phyloP scores from a whole-genome alignment of 352 stramenopile genomes.

The Pythium myriotylum region DNA sequence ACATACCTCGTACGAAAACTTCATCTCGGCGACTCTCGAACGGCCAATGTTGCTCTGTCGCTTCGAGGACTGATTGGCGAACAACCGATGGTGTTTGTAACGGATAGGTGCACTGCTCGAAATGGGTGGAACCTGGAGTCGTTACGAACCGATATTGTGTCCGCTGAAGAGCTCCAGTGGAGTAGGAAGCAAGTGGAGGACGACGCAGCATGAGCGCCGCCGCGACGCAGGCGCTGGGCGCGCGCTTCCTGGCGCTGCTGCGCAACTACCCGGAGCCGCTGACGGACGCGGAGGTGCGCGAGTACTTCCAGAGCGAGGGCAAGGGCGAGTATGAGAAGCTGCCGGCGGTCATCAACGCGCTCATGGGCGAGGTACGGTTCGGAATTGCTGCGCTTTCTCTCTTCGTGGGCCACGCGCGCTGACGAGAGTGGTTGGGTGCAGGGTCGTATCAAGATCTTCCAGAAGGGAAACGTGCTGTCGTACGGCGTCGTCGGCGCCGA shows the following conservation, averaged over 20 bases:
- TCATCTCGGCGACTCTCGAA: constrained; percentile 49
- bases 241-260: constrained; percentile 75
- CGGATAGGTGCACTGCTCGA: background rate
- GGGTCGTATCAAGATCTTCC: constrained; percentile 89
- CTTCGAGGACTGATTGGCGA: constrained; percentile 32
- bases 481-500: constrained; percentile 83
- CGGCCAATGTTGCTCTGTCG: constrained; percentile 24
- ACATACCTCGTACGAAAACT: constrained; percentile 86
- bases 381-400: too few species aligned
- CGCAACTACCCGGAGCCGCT: constrained; percentile 81
- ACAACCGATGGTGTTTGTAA: constrained; percentile 29
- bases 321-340: constrained; percentile 83
- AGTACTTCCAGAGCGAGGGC: constrained; percentile 71
- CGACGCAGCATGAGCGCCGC: constrained; percentile 20
- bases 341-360: constrained; percentile 77
- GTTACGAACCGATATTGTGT: constrained; percentile 6
- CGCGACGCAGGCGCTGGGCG: constrained; percentile 38
- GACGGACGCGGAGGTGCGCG: constrained; percentile 77
- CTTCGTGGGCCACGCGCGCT: too few species aligned
- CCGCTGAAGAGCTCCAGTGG: constrained; percentile 2
- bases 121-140: background rate
- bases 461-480: constrained; percentile 84
- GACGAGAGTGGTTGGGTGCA: constrained; percentile 14
- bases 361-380: constrained; percentile 76
- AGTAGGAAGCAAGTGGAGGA: constrained; percentile 24